phyloP scores from a whole-genome alignment of 1,284 basidiomycete species.

The Cutaneotrichosporon sp. region DNA sequence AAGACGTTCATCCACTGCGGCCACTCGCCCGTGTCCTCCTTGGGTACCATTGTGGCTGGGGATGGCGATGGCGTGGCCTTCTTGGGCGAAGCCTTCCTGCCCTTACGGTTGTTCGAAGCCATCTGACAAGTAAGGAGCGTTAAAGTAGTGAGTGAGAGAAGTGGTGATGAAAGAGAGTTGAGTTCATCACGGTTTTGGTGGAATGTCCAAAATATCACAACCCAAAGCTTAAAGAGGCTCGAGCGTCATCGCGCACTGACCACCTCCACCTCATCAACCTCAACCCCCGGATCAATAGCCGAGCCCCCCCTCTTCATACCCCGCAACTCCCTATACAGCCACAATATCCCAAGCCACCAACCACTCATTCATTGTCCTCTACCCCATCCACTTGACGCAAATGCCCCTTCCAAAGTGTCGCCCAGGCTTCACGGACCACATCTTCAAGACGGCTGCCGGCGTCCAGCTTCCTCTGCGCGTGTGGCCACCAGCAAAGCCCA shows the following conservation, averaged over 20 bases:
- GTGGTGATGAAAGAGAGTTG: background rate
- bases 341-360: background rate
- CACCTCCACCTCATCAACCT: background rate
- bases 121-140: background rate
- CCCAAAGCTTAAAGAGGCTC: background rate
- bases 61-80: background rate
- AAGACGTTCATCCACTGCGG: slow-evolving; percentile 7
- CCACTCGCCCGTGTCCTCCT: slow-evolving; percentile 3
- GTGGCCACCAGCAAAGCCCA: slow-evolving; percentile 27
- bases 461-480: slow-evolving; percentile 35
- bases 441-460: slow-evolving; percentile 32
- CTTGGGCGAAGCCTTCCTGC: background rate
- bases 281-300: background rate
- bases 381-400: background rate
- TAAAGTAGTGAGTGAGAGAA: background rate
- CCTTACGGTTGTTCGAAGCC: background rate
- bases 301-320: background rate
- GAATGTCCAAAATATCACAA: background rate
- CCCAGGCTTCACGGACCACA: slow-evolving; percentile 35
- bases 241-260: background rate
- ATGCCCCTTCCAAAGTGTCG: slow-evolving; percentile 12
- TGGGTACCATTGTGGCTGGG: background rate
- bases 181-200: background rate
- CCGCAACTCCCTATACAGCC: background rate
- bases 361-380: background rate